Evolutionary conservation across 129 eudicot species (phyloP), one percentile per base, ranked within the genome.

Genomic region (Helichrysum umbraculigerum): DNA sequence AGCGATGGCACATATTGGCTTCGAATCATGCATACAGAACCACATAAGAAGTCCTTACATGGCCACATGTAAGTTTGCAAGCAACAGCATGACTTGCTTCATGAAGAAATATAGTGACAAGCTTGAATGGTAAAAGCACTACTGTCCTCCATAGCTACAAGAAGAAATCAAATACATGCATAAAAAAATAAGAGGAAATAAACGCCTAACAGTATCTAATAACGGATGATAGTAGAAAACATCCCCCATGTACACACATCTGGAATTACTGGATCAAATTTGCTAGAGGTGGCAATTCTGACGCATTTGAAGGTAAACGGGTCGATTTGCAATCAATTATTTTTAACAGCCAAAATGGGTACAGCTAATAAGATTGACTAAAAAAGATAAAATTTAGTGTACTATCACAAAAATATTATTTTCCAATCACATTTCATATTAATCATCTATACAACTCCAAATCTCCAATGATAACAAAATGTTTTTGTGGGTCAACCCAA

Each of bases 31-130:
- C 7, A 64, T 5, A 64, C 35, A 64, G 42, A 37, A 28, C 50
- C 2, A 50, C 22, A 22, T 20, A 74, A 19, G 28, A 75, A 72
- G 16, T 71, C 37, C 84, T 86, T 82, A 86, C 95, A 72, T 84
- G 95, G 54, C 95, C 95, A 52, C 95, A 86, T 66, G 95, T 89
- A 67, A 89, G 89, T 78, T 84, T 86, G 85, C 91, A 86, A 75
- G 95, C 95, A 68, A 86, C 83, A 57, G 95, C 95, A 80, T 89
- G 95, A 58, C 95, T 89, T 21, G 89, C 95, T 82, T 89, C 95
- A 75, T 89, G 95, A 77, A 89, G 83, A 85, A 86, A 86, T 51
- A 89, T 87, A 25, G 91, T 86, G 12, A 89, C 89, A 58, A 89
- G 95, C 86, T 89, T 89, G 76, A 89, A 89, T 58, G 95, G 95